Evolutionary conservation across 176 grass and related monocot species (phyloP).

Genomic region (Oryza brachyantha): DNA sequence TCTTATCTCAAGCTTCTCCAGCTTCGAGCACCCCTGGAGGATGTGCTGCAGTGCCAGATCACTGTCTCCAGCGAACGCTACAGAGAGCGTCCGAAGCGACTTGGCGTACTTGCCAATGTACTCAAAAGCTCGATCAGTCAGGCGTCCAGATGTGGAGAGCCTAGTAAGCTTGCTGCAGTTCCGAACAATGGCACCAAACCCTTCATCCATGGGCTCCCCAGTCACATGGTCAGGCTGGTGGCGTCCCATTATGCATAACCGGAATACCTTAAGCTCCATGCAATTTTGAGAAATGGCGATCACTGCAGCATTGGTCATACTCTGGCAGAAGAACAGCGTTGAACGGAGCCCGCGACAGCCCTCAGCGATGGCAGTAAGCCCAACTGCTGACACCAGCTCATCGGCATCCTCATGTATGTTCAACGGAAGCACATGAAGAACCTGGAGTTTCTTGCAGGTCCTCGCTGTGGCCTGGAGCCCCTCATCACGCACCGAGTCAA

Average conservation of each 20-base stretch:
- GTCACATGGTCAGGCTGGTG: slow-evolving; percentile 64
- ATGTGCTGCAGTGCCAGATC: slow-evolving; percentile 66
- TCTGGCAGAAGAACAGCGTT: slow-evolving; percentile 90
- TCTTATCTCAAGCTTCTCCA: slow-evolving; percentile 98
- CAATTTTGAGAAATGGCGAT: slow-evolving; percentile 75
- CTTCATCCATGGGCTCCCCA: slow-evolving; percentile 78
- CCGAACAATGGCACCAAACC: slow-evolving; percentile 80
- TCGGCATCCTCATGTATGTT: slow-evolving; percentile 70
- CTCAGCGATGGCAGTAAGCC: slow-evolving; percentile 65
- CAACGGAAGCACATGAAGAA: slow-evolving; percentile 75
- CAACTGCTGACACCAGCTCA: slow-evolving; percentile 66
- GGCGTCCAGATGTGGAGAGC: slow-evolving; percentile 78
- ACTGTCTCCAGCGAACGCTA: slow-evolving; percentile 80
- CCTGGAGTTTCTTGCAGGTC: slow-evolving; percentile 74
- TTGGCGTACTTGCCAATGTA: slow-evolving; percentile 81
- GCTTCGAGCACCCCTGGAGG: slow-evolving; percentile 73
- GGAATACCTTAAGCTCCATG: slow-evolving; percentile 74
- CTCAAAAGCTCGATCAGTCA: slow-evolving; percentile 83
- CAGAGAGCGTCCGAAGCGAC: slow-evolving; percentile 72
- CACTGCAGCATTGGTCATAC: slow-evolving; percentile 85
- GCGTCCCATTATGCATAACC: slow-evolving; percentile 89
- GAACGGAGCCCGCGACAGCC: slow-evolving; percentile 72
- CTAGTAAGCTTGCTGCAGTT: slow-evolving; percentile 90
- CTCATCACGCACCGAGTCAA: slow-evolving; percentile 79
- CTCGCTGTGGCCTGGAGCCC: slow-evolving; percentile 53